These are phyloP conservation scores for Volutella citrinella DNA, from an alignment of 2,329 filamentous ascomycete species.

Conservation along the genomic window DNA sequence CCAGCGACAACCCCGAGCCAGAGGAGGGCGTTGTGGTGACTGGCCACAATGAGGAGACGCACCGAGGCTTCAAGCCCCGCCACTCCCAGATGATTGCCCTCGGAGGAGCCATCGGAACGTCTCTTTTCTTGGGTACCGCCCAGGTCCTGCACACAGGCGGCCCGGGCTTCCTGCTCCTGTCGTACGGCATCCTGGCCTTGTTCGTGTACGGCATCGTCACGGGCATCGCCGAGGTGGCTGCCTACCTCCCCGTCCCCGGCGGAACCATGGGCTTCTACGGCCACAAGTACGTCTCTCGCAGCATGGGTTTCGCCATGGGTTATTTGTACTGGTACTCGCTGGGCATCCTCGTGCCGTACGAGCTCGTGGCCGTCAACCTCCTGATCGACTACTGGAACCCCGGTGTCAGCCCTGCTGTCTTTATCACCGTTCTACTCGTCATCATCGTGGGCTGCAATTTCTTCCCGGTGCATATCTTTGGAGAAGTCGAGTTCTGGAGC, in stretches of 20 bases:
- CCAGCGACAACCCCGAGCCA: too few relatives aligned
- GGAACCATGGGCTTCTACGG: conserved; percentile 21
- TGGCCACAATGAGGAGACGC: too few relatives aligned
- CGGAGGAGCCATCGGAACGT: conserved; percentile 4
- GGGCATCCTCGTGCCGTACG: conserved; percentile 10
- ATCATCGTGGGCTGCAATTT: conserved; percentile 17
- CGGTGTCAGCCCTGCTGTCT: conserved; percentile 13
- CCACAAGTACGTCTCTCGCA: conserved; percentile 25
- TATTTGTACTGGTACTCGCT: conserved; percentile 41
- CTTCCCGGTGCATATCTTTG: conserved; percentile 41
- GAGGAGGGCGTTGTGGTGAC: too few relatives aligned
- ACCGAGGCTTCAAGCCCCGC: conserved; percentile 17
- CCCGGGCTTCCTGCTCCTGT: conserved; percentile 40
- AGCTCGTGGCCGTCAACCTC: conserved; percentile 16
- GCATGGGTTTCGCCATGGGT: conserved; percentile 35
- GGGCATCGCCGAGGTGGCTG: conserved; percentile 30
- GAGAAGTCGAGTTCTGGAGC: conserved; percentile 49
- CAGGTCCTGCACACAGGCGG: conserved; percentile 20
- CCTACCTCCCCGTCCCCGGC: conserved; percentile 21
- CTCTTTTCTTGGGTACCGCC: too few relatives aligned
- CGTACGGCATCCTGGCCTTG: conserved; percentile 48
- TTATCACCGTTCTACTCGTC: conserved; percentile 14
- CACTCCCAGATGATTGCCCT: conserved; percentile 30
- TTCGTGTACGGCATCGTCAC: conserved; percentile 56
- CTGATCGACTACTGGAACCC: conserved; percentile 21